These are phyloP conservation scores for Zopfochytrium polystomum DNA, from an alignment of 371 early-diverging fungal species.

Conservation along the genomic window DNA sequence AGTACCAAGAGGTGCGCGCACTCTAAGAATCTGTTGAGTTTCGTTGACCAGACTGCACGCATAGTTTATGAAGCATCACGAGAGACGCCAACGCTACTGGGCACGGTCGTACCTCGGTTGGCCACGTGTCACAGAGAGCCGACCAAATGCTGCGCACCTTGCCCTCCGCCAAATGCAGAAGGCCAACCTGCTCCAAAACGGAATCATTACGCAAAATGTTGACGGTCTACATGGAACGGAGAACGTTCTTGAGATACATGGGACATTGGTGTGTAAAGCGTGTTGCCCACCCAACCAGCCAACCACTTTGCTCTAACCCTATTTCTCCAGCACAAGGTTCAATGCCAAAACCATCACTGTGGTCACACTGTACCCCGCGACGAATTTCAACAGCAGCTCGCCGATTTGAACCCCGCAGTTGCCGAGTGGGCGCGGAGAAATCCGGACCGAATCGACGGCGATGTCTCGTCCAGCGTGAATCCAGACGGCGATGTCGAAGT, in stretches of 20 bases:
- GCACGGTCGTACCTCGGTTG: slow-evolving; percentile 85
- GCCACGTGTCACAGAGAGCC: slow-evolving; percentile 60
- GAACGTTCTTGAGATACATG: slow-evolving; percentile 78
- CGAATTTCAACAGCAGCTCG: slow-evolving; percentile 64
- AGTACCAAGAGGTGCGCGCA: slow-evolving; percentile 34
- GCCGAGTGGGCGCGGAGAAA: slow-evolving; percentile 50
- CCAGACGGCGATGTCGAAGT: slow-evolving; percentile 88
- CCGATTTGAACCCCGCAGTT: slow-evolving; percentile 62
- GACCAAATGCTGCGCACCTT: slow-evolving; percentile 71
- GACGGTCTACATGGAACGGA: slow-evolving; percentile 71
- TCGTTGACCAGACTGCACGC: neutral
- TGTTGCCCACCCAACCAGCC: neutral
- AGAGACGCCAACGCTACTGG: slow-evolving; percentile 83
- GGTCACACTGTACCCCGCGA: slow-evolving; percentile 49
- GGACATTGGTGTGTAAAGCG: slow-evolving; percentile 59
- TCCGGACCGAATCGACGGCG: slow-evolving; percentile 22
- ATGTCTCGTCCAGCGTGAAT: slow-evolving; percentile 43
- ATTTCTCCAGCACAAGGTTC: slow-evolving; percentile 48
- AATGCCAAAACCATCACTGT: slow-evolving; percentile 64
- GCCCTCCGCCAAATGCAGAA: slow-evolving; percentile 58
- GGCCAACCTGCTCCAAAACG: slow-evolving; percentile 36
- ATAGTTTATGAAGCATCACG: slow-evolving; percentile 61
- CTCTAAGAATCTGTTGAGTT: neutral
- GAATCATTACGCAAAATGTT: slow-evolving; percentile 88
- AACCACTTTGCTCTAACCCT: neutral